Evolutionary conservation across 1,139 yeast genomes (phyloP).

Genomic region (Debaryomyces psychrophilus): DNA sequence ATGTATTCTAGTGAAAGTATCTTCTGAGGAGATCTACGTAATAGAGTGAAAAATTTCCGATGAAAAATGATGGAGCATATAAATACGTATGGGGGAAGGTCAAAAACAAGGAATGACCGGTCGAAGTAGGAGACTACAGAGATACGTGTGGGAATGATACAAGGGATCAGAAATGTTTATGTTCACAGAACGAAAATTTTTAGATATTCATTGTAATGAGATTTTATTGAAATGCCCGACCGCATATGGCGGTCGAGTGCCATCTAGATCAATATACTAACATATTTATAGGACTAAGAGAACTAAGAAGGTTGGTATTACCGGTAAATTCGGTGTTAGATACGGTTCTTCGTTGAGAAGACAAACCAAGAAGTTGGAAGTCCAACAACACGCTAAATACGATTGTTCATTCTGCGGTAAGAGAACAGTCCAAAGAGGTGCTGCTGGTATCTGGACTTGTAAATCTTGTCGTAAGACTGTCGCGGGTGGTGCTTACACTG

Average conservation of each 20-base stretch:
- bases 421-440: slow-evolving; percentile 96
- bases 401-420: slow-evolving; percentile 99
- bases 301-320: slow-evolving; percentile 99
- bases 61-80: neutral
- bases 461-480: slow-evolving; percentile 92
- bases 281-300: slow-evolving; percentile 84
- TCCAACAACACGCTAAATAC: slow-evolving; percentile 98
- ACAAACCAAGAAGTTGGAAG: slow-evolving; percentile 99
- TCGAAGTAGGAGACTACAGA: neutral
- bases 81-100: neutral
- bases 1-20: neutral
- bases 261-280: slow-evolving; percentile 35
- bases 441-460: slow-evolving; percentile 99
- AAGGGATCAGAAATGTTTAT: neutral
- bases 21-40: neutral
- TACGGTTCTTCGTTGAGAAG: slow-evolving; percentile 99
- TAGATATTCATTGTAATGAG: slow-evolving; percentile 3
- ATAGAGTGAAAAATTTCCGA: slow-evolving; percentile 2
- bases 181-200: neutral
- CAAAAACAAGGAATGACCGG: neutral
- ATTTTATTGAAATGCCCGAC: neutral
- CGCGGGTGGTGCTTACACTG: slow-evolving; percentile 99
- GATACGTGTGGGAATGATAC: neutral
- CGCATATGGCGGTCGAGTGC: neutral
- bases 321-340: slow-evolving; percentile 99